Evolutionary conservation across 352 stramenopile genomes (phyloP), one percentile per base, ranked within the genome.

Genomic region (Pythium aphanidermatum): DNA sequence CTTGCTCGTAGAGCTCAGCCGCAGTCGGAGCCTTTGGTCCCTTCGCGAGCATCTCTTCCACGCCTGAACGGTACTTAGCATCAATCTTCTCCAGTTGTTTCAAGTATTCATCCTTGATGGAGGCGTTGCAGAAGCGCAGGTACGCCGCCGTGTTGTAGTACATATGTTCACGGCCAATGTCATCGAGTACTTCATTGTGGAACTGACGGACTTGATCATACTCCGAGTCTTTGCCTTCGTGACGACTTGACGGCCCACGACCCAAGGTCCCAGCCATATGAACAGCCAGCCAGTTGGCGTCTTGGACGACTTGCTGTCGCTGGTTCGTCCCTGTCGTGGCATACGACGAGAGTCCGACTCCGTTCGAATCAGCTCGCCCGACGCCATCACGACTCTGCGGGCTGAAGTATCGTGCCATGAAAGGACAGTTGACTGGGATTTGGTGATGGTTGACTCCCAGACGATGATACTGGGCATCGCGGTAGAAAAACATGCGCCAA

Each of bases 371-470:
- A 5, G 52, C 44, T n/a, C 58, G 58, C n/a, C 25, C 40, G 4
- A 55, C 16, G 4, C 58, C 58, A 27, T 57, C 53, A 24, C 53
- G 53, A 37, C 46, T 52, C 46, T 62, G 53, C 4, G 53, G 53
- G 11, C 57, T 65, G 17, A 46, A 61, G 32, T 57, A 58, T 23
- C 51, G 56, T 13, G 57, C 57, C 57, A 65, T 60, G 27, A 94
- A 62, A 6, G 87, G 85, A 12, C 71, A 66, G 49, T 96, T 97
- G 11, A 96, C 83, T 2, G 88, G 86, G 42, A 96, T 83, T 49
- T 87, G 67, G 40, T 95, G 71, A 58, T 96, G 94, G 63, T 96
- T 96, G 20, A 80, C 73, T 10, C 88, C 88, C 17, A 96, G 63
- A 40, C 86, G 82, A 57, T 96, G 81, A 34, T 79, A 74, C 36